Evolutionary conservation across 805 yeast species (phyloP).

Genomic region (Metschnikowia colocasiae): DNA sequence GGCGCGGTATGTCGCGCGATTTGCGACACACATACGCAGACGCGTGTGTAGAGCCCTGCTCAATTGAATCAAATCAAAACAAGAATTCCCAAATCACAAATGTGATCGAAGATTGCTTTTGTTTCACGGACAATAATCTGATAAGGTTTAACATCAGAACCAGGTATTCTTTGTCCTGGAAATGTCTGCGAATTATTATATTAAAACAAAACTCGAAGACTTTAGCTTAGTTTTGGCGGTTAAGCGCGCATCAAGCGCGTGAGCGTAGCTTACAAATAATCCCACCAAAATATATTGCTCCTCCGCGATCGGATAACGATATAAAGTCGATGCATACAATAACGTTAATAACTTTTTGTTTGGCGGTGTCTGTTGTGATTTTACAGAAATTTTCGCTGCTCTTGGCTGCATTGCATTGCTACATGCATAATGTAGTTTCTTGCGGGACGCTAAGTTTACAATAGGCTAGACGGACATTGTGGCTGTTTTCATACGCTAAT

Average conservation of each 20-base stretch:
- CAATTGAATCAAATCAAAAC: not conserved
- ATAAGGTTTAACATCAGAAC: too few relatives aligned
- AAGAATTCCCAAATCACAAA: not conserved
- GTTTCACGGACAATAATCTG: not conserved
- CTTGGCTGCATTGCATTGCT: not conserved
- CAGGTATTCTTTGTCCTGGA: too few relatives aligned
- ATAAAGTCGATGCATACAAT: not conserved
- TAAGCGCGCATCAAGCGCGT: constrained; percentile 4
- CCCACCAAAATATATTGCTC: not conserved
- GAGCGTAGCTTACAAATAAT: not conserved
- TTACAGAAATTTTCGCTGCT: not conserved
- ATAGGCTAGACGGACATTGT: not conserved
- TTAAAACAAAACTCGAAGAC: too few relatives aligned
- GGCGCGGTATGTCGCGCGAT: constrained; percentile 3
- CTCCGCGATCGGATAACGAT: not conserved
- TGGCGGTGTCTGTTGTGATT: not conserved
- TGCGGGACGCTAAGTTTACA: not conserved
- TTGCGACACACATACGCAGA: constrained; percentile 4
- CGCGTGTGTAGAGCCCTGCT: constrained; percentile 1
- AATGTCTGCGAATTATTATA: too few relatives aligned
- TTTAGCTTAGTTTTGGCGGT: not conserved
- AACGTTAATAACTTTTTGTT: not conserved
- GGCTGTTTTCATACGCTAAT: not conserved
- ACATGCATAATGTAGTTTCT: not conserved
- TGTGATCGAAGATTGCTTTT: not conserved